phyloP scores from a whole-genome alignment of 108 stramenopile species.

The Stephanodiscus triporus region DNA sequence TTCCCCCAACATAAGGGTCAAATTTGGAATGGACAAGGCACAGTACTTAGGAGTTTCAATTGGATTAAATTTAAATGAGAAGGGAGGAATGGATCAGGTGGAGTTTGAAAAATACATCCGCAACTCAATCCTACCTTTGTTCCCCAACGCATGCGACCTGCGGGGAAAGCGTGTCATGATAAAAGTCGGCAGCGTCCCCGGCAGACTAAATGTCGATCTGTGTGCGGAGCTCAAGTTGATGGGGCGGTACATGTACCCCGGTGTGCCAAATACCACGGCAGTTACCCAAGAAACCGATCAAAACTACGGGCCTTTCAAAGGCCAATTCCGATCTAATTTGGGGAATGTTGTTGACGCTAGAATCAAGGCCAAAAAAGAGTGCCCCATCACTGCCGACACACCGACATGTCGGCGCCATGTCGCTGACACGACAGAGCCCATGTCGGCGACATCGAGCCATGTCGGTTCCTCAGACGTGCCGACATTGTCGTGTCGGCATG shows the following conservation, averaged over 20 bases:
- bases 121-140: constrained; percentile 17
- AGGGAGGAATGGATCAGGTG: constrained; percentile 27
- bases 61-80: constrained; percentile 21
- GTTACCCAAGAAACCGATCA: constrained; percentile 17
- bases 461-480: too few species aligned
- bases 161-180: too few species aligned
- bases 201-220: constrained; percentile 16
- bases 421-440: too few species aligned
- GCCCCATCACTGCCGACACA: neutral
- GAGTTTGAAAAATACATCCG: constrained; percentile 19
- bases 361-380: neutral
- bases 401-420: too few species aligned
- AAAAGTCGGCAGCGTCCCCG: constrained; percentile 35
- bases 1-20: constrained; percentile 15
- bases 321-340: constrained; percentile 7
- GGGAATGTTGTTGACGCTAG: too few species aligned
- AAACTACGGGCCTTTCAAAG: constrained; percentile 26
- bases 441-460: too few species aligned
- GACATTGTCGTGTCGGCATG: too few species aligned
- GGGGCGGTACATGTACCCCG: constrained; percentile 6
- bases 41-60: constrained; percentile 1
- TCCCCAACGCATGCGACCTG: constrained; percentile 25
- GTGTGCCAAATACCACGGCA: too few species aligned
- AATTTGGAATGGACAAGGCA: constrained; percentile 14
- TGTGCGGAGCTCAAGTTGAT: constrained; percentile 8